These are phyloP conservation scores for Leccinum boreale DNA, from an alignment of 768 basidiomycete species.

Conservation along the genomic window DNA sequence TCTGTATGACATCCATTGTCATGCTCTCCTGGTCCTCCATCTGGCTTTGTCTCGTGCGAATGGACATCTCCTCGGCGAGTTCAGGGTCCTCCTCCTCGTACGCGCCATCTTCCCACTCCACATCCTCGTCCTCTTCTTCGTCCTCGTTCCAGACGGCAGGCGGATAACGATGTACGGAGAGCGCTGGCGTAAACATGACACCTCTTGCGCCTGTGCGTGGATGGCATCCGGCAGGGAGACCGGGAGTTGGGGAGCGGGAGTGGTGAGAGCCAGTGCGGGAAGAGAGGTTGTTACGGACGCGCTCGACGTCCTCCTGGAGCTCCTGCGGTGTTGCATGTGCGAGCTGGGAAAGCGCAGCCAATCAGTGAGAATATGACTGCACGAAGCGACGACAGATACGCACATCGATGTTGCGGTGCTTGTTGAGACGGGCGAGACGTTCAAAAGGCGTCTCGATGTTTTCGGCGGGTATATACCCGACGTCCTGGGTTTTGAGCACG, in stretches of 20 bases:
- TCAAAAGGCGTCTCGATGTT: constrained; percentile 99
- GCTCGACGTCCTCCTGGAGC: constrained; percentile 54
- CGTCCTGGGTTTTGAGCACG: constrained; percentile 97
- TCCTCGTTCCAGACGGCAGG: constrained; percentile 84
- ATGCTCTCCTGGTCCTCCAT: constrained; percentile 28
- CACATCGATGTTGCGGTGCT: constrained; percentile 96
- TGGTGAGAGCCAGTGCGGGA: constrained; percentile 48
- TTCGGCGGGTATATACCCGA: constrained; percentile 98
- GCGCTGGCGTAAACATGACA: constrained; percentile 71
- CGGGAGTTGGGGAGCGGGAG: constrained; percentile 46
- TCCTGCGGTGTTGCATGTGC: constrained; percentile 45
- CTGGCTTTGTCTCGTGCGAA: constrained; percentile 37
- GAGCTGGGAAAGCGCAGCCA: constrained; percentile 17
- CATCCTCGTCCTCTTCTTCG: constrained; percentile 54
- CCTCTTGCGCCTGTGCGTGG: constrained; percentile 35
- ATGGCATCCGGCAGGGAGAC: constrained; percentile 29
- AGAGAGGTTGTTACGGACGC: constrained; percentile 48
- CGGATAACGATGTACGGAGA: constrained; percentile 70
- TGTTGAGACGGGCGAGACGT: constrained; percentile 90
- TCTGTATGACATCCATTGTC: constrained; percentile 32
- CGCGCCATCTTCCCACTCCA: constrained; percentile 59
- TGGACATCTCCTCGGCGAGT: constrained; percentile 54
- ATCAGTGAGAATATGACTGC: not conserved
- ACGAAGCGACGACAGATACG: constrained; percentile 28
- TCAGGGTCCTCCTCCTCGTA: constrained; percentile 70